A percentile compares a stretch with the other conserved stretches of the same genome.
Conservation (phyloP, 768 basidiomycete species). For the Xerocomus brunneocitrinus region DNA sequence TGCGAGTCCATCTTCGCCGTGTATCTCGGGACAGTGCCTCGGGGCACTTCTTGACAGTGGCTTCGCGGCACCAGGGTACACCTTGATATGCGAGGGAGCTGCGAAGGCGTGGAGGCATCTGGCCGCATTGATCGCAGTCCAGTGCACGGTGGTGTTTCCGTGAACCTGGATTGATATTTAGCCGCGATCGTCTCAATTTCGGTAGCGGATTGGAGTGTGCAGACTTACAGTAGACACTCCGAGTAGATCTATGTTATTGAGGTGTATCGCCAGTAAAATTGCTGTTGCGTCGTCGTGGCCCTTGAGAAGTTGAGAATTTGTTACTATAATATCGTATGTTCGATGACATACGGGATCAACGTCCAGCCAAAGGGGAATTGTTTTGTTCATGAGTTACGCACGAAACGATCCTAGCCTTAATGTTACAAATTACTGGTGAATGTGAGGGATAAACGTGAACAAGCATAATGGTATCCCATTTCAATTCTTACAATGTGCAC, state of each 20-base stretch:
- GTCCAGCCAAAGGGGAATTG: slow-evolving; percentile 53
- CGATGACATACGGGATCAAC: slow-evolving; percentile 52
- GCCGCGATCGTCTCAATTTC: background rate
- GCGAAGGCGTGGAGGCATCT: slow-evolving; percentile 73
- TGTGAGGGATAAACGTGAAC: too few species aligned
- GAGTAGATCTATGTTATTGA: slow-evolving; percentile 59
- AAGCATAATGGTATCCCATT: too few species aligned
- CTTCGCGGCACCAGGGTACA: slow-evolving; percentile 64
- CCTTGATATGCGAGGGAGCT: slow-evolving; percentile 50
- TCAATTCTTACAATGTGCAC: too few species aligned
- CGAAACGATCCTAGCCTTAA: background rate
- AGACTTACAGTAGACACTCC: slow-evolving; percentile 76
- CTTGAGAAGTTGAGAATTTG: slow-evolving; percentile 31
- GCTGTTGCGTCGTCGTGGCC: slow-evolving; percentile 90
- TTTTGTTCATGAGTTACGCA: slow-evolving; percentile 5
- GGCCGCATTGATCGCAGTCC: slow-evolving; percentile 70
- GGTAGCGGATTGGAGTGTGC: background rate
- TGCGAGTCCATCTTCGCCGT: slow-evolving; percentile 77
- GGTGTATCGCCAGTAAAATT: slow-evolving; percentile 70
- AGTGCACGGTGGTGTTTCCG: slow-evolving; percentile 65
- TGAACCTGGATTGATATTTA: slow-evolving; percentile 50
- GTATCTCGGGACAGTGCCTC: slow-evolving; percentile 71
- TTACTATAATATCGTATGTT: background rate
- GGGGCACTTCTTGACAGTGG: slow-evolving; percentile 57
- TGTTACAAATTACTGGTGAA: too few species aligned